These are phyloP conservation scores for Myriosclerotinia scirpicola DNA, from an alignment of 2,329 filamentous ascomycete species.

Conservation along the genomic window DNA sequence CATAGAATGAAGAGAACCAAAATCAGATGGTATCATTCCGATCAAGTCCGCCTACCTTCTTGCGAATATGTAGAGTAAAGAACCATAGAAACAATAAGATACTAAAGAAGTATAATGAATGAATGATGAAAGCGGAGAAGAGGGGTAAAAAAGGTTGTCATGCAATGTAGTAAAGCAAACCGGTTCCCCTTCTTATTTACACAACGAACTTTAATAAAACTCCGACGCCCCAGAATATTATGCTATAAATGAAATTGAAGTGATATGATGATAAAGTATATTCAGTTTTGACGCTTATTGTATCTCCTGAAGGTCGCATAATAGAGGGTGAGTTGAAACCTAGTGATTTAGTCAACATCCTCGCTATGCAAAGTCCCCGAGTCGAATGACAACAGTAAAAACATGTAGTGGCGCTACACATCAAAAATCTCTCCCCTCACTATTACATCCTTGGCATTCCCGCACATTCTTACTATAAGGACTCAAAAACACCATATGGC, in stretches of 20 bases:
- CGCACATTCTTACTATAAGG: background rate
- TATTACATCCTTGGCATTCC: too few species aligned
- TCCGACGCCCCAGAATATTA: background rate
- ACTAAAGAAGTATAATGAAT: background rate
- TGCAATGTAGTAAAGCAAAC: background rate
- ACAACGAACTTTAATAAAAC: background rate
- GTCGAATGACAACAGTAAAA: background rate
- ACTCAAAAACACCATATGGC: background rate
- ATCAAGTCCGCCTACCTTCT: background rate
- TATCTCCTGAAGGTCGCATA: background rate
- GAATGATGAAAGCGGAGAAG: background rate
- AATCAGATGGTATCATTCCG: background rate
- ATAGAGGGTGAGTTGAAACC: background rate
- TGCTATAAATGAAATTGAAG: background rate
- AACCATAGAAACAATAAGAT: slow-evolving; percentile 4
- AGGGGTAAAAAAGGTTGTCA: background rate
- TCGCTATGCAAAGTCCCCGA: background rate
- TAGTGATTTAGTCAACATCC: background rate
- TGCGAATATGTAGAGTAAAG: background rate
- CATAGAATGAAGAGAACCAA: background rate
- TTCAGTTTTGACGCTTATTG: background rate
- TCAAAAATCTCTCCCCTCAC: background rate
- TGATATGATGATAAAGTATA: background rate
- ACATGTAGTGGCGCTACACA: background rate
- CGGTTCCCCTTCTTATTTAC: background rate